Evolutionary conservation across 1,139 yeast genomes (phyloP), one percentile per base, ranked within the genome.

Genomic region (Nakaseomyces nivariensis): DNA sequence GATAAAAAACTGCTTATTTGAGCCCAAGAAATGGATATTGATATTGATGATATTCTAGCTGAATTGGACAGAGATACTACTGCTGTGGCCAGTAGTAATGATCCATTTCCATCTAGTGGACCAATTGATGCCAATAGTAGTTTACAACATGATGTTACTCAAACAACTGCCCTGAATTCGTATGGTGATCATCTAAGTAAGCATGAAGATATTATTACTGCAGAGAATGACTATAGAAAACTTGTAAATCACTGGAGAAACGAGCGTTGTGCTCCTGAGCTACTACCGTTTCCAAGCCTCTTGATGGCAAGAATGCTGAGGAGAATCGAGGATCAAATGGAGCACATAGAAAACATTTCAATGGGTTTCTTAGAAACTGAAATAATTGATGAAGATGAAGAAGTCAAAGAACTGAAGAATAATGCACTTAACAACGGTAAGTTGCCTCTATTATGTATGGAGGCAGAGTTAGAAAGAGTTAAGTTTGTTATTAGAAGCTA

Each of bases 381-480:
- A 8, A 34, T 41, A 8, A 34, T 37, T 5, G 45, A 43, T 5
- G 46, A 46, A 27, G 48, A 29, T 22, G 49, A 34, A 11, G 37
- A 34, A 2, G 46, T 44, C 29, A 24, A 38, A 38, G 51, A 47
- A 3, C 46, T 51, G 4, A 51, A 43, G 25, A 54, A 53, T 33
- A 55, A 49, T 42, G 48, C 51, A 29, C 48, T 54, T 17, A 56
- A 54, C 31, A 92, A 85, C 58, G 83, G 84, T 64, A 90, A 90
- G 64, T 70, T 92, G 51, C 84, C 85, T 53, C 71, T 90, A 43
- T 79, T 92, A 73, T 77, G 94, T 22, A 82, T 90, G 54, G 98
- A 92, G 63, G 85, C 95, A 4, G 98, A 92, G 60, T 75, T 92
- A 29, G 98, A 92, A 61, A 71, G 98, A 51, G 77, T 88, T 46